Conservation (phyloP, 805 yeast species). For the Saccharomycopsis oosterbeekiorum region DNA sequence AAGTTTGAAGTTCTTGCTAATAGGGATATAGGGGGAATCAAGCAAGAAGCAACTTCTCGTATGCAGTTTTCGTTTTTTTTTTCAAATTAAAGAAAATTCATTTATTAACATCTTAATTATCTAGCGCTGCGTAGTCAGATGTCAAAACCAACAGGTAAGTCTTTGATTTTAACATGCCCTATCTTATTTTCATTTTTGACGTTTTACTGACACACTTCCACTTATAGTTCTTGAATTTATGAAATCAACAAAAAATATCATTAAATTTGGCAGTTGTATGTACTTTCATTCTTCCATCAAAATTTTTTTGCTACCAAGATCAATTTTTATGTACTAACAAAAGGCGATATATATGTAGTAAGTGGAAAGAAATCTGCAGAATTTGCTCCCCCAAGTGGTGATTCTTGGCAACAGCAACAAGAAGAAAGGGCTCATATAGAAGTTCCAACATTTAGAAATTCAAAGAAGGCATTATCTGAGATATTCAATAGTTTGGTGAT, state of each 20-base stretch:
- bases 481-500: conserved; percentile 6
- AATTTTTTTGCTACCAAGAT: not conserved
- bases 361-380: not conserved
- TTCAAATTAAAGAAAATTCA: not conserved
- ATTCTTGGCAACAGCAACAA: not conserved
- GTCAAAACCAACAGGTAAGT: not conserved
- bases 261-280: not conserved
- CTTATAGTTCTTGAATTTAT: not conserved
- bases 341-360: not conserved
- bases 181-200: not conserved
- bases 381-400: too few species aligned
- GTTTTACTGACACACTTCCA: not conserved
- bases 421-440: not conserved
- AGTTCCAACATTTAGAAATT: conserved; percentile 15
- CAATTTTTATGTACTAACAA: not conserved
- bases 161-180: not conserved
- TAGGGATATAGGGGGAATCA: not conserved
- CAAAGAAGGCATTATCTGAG: conserved; percentile 1
- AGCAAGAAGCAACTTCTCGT: not conserved
- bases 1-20: not conserved
- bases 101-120: not conserved
- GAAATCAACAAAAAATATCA: not conserved
- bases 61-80: not conserved
- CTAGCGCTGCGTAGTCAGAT: not conserved
- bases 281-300: not conserved